phyloP scores from a whole-genome alignment of 805 yeast species.

The Myxozyma neglecta region DNA sequence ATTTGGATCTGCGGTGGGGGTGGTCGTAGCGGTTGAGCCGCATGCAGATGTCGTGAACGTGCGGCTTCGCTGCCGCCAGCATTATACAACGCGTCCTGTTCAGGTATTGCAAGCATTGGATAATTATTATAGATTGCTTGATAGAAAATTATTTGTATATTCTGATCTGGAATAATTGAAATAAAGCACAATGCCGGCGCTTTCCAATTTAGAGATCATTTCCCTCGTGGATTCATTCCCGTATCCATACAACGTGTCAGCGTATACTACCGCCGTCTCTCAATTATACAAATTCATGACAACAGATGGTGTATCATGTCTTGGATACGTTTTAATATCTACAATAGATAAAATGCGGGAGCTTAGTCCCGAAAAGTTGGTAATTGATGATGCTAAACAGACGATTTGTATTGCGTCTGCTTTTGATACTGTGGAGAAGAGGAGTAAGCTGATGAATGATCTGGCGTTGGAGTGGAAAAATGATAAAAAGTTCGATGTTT shows the following conservation, averaged over 20 bases:
- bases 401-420: slow-evolving; percentile 39
- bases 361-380: slow-evolving; percentile 24
- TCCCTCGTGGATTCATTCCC: slow-evolving; percentile 26
- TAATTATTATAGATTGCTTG: not conserved
- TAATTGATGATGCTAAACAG: slow-evolving; percentile 34
- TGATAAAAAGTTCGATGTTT: slow-evolving; percentile 38
- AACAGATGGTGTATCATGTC: slow-evolving; percentile 32
- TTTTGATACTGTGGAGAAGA: slow-evolving; percentile 44
- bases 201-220: slow-evolving; percentile 21
- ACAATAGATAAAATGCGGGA: slow-evolving; percentile 32
- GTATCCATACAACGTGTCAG: slow-evolving; percentile 7
- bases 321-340: slow-evolving; percentile 36
- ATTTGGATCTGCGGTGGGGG: too few relatives aligned
- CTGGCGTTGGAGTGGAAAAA: slow-evolving; percentile 39
- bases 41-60: not conserved
- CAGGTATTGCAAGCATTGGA: too few relatives aligned
- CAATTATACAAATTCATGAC: slow-evolving; percentile 33
- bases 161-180: not conserved
- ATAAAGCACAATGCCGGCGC: not conserved
- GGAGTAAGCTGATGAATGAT: slow-evolving; percentile 43
- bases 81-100: too few relatives aligned
- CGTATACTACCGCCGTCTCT: not conserved
- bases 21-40: too few relatives aligned
- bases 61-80: not conserved
- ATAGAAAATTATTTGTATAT: not conserved